These are phyloP conservation scores for Nannizziopsis arthrosporioides DNA, from an alignment of 2,329 filamentous ascomycete species.

Conservation along the genomic window DNA sequence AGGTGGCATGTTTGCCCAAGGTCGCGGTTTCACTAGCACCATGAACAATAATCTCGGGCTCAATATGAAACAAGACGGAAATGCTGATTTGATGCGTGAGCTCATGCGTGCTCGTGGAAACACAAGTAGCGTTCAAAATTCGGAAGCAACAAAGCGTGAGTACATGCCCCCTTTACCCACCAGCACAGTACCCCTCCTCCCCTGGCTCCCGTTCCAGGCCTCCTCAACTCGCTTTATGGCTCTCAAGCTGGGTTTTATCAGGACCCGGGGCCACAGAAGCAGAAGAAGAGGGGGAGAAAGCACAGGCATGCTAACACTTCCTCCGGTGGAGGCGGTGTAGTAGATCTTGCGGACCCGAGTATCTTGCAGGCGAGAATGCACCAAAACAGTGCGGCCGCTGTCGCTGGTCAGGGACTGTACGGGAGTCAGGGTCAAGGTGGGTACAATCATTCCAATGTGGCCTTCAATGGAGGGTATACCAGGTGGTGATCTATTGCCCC, in stretches of 20 bases:
- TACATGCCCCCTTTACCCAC: conserved; percentile 85
- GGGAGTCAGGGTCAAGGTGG: conserved; percentile 81
- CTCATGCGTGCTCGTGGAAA: conserved; percentile 60
- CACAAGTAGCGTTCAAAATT: conserved; percentile 51
- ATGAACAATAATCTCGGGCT: conserved; percentile 51
- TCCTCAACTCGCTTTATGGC: conserved; percentile 85
- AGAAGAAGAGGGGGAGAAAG: conserved; percentile 99
- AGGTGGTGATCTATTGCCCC: conserved; percentile 48
- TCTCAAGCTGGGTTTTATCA: conserved; percentile 74
- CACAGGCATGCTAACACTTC: conserved; percentile 99
- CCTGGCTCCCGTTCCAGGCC: conserved; percentile 84
- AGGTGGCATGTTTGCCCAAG: conserved; percentile 78
- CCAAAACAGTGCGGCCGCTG: conserved; percentile 63
- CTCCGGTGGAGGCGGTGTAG: conserved; percentile 96
- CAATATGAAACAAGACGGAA: conserved; percentile 58
- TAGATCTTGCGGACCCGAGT: conserved; percentile 99
- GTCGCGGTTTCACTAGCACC: conserved; percentile 67
- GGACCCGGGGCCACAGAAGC: conserved; percentile 80
- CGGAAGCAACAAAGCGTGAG: conserved; percentile 95
- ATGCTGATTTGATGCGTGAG: conserved; percentile 67
- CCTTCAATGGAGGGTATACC: conserved; percentile 60
- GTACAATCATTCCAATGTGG: conserved; percentile 70
- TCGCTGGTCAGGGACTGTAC: conserved; percentile 76
- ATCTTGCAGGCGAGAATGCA: conserved; percentile 97
- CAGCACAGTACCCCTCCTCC: conserved; percentile 73